Conservation (phyloP, 2,329 filamentous ascomycete genomes). For the Myrmaecium sp. region DNA sequence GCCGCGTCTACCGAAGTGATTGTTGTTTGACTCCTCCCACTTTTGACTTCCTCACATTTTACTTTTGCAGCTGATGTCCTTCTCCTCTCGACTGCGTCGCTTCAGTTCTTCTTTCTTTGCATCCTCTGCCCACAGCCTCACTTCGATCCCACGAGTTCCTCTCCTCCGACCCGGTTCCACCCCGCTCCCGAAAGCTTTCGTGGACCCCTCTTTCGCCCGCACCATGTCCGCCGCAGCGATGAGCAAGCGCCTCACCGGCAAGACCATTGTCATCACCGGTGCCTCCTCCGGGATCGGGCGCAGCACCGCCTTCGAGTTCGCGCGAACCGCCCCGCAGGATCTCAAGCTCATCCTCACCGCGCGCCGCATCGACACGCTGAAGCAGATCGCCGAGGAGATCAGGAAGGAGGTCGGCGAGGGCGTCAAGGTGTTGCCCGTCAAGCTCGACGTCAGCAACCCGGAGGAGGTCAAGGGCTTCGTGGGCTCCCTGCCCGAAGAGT, state of each 20-base stretch:
- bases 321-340: constrained; percentile 61
- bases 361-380: constrained; percentile 62
- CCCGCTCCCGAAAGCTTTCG: no score
- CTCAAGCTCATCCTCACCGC: constrained; percentile 79
- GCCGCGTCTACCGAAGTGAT: no score
- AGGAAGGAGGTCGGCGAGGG: constrained; percentile 54
- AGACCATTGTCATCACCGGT: constrained; percentile 82
- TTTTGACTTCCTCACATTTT: no score
- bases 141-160: constrained; percentile 8
- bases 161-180: constrained; percentile 3
- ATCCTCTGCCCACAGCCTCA: no score
- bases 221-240: constrained; percentile 53
- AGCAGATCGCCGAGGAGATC: constrained; percentile 62
- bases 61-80: no score
- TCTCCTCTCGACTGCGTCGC: background rate
- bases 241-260: constrained; percentile 73
- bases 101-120: no score
- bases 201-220: constrained; percentile 3
- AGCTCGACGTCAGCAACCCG: constrained; percentile 73
- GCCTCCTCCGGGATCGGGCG: constrained; percentile 85
- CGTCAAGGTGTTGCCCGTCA: constrained; percentile 65
- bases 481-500: constrained; percentile 57
- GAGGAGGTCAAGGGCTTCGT: constrained; percentile 61
- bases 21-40: no score
- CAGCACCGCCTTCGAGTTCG: constrained; percentile 77